Percentiles rank a stretch among this genome's conserved stretches.
Evolutionary conservation across 2,329 filamentous ascomycete species (phyloP).

Genomic region (Hymenoscyphus albidus): DNA sequence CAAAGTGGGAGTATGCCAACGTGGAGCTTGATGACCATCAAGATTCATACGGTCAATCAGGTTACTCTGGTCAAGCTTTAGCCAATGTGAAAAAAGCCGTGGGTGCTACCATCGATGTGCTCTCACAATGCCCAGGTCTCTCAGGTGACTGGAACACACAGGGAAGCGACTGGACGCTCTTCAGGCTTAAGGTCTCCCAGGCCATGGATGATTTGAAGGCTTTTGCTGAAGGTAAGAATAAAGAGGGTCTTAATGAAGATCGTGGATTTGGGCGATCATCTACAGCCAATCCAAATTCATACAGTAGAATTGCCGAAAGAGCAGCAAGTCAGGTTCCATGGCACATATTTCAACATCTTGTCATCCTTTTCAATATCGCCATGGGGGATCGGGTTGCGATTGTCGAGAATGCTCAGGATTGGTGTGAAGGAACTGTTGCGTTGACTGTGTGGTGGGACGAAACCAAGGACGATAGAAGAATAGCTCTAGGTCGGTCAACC

Average conservation of each 20-base stretch:
- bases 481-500: conserved; percentile 27
- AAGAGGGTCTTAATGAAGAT: conserved; percentile 38
- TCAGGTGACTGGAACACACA: conserved; percentile 77
- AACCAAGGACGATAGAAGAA: conserved; percentile 49
- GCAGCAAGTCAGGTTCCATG: conserved; percentile 85
- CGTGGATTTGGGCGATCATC: conserved; percentile 41
- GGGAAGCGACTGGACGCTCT: conserved; percentile 77
- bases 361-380: conserved; percentile 74
- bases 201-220: conserved; percentile 67
- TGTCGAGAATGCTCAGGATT: conserved; percentile 75
- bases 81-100: conserved; percentile 72
- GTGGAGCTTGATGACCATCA: conserved; percentile 59
- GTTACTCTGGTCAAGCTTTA: conserved; percentile 71
- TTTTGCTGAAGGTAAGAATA: conserved; percentile 72
- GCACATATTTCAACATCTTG: conserved; percentile 82
- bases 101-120: conserved; percentile 61
- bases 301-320: conserved; percentile 63
- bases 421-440: conserved; percentile 83
- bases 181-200: conserved; percentile 69
- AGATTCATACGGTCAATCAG: conserved; percentile 49
- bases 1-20: conserved; percentile 74
- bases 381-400: conserved; percentile 74
- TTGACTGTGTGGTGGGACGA: conserved; percentile 93
- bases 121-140: conserved; percentile 69
- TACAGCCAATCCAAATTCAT: conserved; percentile 52